phyloP scores from a whole-genome alignment of 164 flowering plant species.

The Akebia trifoliata region DNA sequence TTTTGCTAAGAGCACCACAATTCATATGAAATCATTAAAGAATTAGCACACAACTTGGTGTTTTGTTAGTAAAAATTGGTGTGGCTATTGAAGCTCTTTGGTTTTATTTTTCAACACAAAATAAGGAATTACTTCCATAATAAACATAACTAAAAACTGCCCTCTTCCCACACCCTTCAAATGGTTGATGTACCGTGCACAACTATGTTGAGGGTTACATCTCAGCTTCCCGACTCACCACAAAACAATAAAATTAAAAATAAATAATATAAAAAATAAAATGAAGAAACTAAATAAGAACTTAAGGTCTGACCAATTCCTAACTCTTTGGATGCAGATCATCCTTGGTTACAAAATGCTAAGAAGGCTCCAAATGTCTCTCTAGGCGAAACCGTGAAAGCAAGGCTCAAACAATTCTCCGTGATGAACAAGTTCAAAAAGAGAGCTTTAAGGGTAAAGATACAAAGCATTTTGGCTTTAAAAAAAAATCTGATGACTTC shows the following conservation, averaged over 20 bases:
- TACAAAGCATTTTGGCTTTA: not conserved
- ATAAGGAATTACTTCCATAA: not conserved
- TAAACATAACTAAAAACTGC: too few species aligned
- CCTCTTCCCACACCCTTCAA: too few species aligned
- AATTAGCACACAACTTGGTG: too few species aligned
- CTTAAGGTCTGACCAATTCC: not conserved
- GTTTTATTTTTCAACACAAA: not conserved
- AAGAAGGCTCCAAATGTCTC: conserved; percentile 87
- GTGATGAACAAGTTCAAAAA: conserved; percentile 94
- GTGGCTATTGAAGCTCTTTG: too few species aligned
- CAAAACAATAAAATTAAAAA: not conserved
- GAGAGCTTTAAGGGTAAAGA: conserved; percentile 80
- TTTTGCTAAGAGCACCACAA: too few species aligned
- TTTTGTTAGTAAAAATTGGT: too few species aligned
- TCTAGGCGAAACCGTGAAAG: conserved; percentile 82
- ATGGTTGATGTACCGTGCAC: too few species aligned
- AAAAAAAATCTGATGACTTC: not conserved
- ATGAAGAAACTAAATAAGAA: not conserved
- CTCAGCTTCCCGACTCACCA: not conserved
- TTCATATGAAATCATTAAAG: too few species aligned
- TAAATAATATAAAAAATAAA: not conserved
- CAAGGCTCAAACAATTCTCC: conserved; percentile 89
- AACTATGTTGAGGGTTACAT: too few species aligned
- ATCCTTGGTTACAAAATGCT: conserved; percentile 87
- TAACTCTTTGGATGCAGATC: conserved; percentile 45